Evolutionary conservation across 2,329 filamentous ascomycete species (phyloP).

Genomic region (Neonectria coccinea): DNA sequence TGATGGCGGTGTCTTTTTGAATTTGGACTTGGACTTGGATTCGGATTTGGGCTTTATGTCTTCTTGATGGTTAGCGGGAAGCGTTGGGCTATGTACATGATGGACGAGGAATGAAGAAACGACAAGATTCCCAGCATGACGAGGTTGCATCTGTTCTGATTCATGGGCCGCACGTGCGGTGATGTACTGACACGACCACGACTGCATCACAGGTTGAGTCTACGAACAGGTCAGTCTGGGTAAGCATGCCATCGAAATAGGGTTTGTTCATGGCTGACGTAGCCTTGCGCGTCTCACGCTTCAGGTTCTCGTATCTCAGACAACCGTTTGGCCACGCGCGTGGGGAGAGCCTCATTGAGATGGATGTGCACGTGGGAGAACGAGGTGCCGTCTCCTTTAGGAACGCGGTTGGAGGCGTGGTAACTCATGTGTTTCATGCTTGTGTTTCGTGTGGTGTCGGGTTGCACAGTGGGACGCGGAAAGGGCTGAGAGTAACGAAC

Average conservation of each 20-base stretch:
- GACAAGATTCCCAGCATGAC: not conserved
- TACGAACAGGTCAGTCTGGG: no score
- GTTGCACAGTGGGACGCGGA: not conserved
- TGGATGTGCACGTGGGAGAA: not conserved
- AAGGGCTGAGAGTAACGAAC: not conserved
- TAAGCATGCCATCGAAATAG: conserved; percentile 21
- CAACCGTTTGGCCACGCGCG: not conserved
- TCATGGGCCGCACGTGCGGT: not conserved
- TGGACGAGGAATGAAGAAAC: conserved; percentile 25
- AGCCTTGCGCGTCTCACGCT: not conserved
- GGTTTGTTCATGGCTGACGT: conserved; percentile 9
- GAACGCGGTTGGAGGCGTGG: no score
- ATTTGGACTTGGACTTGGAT: not conserved
- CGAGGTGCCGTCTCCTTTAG: not conserved
- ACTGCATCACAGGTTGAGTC: not conserved
- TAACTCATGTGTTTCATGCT: not conserved
- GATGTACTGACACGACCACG: not conserved
- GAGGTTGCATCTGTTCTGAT: not conserved
- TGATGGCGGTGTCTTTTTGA: not conserved
- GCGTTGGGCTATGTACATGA: conserved; percentile 6
- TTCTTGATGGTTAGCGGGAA: conserved; percentile 1
- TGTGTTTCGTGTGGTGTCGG: not conserved
- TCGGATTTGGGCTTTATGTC: not conserved
- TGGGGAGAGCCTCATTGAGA: not conserved
- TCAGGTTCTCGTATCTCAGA: conserved; percentile 9